phyloP scores from a whole-genome alignment of 371 early-diverging fungal species.

The Synchytrium microbalum region DNA sequence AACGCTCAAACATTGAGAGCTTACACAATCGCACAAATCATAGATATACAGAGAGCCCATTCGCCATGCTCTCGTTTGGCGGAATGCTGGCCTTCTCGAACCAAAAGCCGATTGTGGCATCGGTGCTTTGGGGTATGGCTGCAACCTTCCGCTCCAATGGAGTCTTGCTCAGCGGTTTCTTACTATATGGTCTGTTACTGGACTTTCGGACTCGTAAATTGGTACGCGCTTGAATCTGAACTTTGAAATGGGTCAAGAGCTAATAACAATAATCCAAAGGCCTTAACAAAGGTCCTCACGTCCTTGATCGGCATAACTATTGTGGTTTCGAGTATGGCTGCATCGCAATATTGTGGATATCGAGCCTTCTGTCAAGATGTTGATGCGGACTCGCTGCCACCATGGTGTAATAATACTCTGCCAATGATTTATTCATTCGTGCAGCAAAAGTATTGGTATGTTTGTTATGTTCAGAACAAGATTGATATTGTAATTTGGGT shows the following conservation, averaged over 20 bases:
- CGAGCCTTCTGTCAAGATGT: conserved; percentile 44
- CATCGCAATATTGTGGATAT: conserved; percentile 68
- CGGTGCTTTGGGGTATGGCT: conserved; percentile 55
- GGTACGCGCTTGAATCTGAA: conserved; percentile 2
- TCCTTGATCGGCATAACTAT: conserved; percentile 35
- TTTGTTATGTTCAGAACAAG: background rate
- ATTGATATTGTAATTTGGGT: background rate
- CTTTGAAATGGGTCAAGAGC: conserved; percentile 5
- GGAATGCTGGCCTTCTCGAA: conserved; percentile 58
- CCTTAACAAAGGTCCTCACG: conserved; percentile 26
- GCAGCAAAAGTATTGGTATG: conserved; percentile 80
- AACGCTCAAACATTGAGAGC: background rate
- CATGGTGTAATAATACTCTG: conserved; percentile 58
- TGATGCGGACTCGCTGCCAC: conserved; percentile 27
- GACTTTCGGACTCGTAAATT: conserved; percentile 8
- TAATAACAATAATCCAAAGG: background rate
- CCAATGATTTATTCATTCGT: conserved; percentile 79
- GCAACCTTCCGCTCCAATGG: conserved; percentile 74
- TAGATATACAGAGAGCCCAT: conserved; percentile 80
- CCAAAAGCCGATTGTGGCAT: conserved; percentile 43
- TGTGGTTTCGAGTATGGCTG: conserved; percentile 48
- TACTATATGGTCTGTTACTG: conserved; percentile 43
- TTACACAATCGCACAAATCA: background rate
- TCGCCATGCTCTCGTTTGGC: conserved; percentile 66
- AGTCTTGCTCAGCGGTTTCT: conserved; percentile 70